These are phyloP conservation scores for Rhizophagus clarus DNA, from an alignment of 192 early-diverging fungal species.

Conservation along the genomic window DNA sequence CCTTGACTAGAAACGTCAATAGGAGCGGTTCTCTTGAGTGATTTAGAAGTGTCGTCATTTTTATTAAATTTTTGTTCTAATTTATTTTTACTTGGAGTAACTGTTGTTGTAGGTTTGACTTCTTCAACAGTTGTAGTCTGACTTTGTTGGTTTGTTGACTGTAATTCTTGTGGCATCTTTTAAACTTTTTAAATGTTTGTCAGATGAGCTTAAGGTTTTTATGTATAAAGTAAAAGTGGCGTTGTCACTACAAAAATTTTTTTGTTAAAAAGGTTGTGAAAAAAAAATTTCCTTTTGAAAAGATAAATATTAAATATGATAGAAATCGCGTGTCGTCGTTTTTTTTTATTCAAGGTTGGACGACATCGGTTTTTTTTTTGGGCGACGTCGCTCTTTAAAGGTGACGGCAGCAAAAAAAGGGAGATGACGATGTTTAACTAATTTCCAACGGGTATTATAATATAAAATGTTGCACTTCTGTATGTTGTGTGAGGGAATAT, in stretches of 20 bases:
- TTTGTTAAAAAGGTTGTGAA: neutral
- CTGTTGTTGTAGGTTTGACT: neutral
- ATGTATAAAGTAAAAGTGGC: neutral
- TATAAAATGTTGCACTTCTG: too few species aligned
- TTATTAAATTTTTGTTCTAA: slow-evolving; percentile 6
- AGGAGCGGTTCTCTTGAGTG: slow-evolving; percentile 24
- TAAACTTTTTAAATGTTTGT: neutral
- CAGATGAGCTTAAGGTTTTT: neutral
- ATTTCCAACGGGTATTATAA: neutral
- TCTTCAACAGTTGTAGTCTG: slow-evolving; percentile 8
- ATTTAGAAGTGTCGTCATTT: slow-evolving; percentile 7
- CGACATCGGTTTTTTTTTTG: slow-evolving; percentile 14
- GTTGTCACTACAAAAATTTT: neutral
- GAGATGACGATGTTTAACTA: neutral
- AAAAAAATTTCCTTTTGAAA: neutral
- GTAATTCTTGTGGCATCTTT: slow-evolving; percentile 16
- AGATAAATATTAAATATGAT: neutral
- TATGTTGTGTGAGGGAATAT: neutral
- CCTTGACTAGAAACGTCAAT: neutral
- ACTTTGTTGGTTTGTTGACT: slow-evolving; percentile 6
- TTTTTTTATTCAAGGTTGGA: slow-evolving; percentile 10
- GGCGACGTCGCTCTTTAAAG: slow-evolving; percentile 20
- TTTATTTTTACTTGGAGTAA: slow-evolving; percentile 8
- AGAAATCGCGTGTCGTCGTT: slow-evolving; percentile 23
- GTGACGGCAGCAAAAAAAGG: slow-evolving; percentile 31